A percentile compares a stretch with the other conserved stretches of the same genome.
These are phyloP conservation scores for Chaetomium globosum DNA, from an alignment of 2,329 filamentous ascomycete species.

Conservation along the genomic window DNA sequence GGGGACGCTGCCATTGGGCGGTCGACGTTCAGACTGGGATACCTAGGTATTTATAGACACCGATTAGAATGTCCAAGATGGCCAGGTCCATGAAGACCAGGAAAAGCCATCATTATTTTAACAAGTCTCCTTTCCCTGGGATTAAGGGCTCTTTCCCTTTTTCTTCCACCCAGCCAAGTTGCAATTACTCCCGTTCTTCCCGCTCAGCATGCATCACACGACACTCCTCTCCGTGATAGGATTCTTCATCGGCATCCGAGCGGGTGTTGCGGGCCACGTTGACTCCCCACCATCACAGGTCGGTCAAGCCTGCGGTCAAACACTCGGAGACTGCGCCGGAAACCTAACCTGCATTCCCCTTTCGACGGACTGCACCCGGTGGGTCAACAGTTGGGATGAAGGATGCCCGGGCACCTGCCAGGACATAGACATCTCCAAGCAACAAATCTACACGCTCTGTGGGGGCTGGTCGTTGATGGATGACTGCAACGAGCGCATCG, in stretches of 20 bases:
- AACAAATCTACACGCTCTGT: constrained; percentile 28
- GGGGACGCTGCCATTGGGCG: not conserved
- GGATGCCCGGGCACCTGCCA: constrained; percentile 28
- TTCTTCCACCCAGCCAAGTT: not conserved
- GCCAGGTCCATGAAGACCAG: too few relatives aligned
- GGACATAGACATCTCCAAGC: constrained; percentile 13
- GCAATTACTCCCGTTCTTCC: not conserved
- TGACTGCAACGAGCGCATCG: constrained; percentile 29
- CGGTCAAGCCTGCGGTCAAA: constrained; percentile 10
- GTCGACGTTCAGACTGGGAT: not conserved
- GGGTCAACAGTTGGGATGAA: not conserved
- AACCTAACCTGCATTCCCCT: constrained; percentile 29
- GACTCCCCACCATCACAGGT: not conserved
- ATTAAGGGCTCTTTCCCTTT: not conserved
- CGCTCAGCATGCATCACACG: not conserved
- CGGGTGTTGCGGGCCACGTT: not conserved
- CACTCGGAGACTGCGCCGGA: constrained; percentile 23
- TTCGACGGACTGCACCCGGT: constrained; percentile 25
- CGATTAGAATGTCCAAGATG: not conserved
- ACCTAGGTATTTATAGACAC: not conserved
- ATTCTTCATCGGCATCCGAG: not conserved
- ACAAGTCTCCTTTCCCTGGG: not conserved
- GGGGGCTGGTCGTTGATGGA: constrained; percentile 25
- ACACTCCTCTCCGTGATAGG: not conserved
- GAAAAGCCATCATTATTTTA: not conserved